phyloP scores from a whole-genome alignment of 2,329 filamentous ascomycete species.

The Exserohilum rostratum region DNA sequence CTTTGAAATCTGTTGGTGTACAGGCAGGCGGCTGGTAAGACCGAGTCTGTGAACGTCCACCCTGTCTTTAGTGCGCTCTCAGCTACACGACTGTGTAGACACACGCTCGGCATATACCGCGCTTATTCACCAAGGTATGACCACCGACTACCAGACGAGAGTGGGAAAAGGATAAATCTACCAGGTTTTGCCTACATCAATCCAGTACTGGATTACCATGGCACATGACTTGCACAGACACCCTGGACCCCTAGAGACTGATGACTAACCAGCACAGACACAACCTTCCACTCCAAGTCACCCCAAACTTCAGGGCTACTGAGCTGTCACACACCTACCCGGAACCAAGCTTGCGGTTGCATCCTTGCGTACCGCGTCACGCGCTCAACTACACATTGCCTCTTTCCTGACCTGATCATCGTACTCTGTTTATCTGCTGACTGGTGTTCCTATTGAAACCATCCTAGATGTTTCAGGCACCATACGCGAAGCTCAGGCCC shows the following conservation, averaged over 20 bases:
- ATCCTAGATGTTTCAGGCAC: conserved; percentile 52
- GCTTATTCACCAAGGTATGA: not conserved
- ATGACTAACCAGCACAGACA: conserved; percentile 25
- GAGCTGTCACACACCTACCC: conserved; percentile 49
- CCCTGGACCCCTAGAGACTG: conserved; percentile 1
- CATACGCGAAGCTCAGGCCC: conserved; percentile 53
- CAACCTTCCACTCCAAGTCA: conserved; percentile 43
- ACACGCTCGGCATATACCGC: not conserved
- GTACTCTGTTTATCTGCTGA: conserved; percentile 53
- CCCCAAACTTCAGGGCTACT: conserved; percentile 51
- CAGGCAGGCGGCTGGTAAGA: not conserved
- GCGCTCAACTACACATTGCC: conserved; percentile 37
- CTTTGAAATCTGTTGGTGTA: not conserved
- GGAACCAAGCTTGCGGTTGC: conserved; percentile 36
- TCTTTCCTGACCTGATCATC: conserved; percentile 47
- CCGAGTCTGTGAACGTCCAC: not conserved
- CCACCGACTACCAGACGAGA: not conserved
- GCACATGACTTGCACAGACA: conserved; percentile 24
- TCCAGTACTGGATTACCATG: conserved; percentile 14
- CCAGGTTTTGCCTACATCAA: conserved; percentile 1
- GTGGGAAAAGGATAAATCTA: conserved; percentile 3
- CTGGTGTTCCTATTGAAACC: conserved; percentile 48
- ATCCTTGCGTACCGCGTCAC: conserved; percentile 42
- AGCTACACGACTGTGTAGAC: not conserved
- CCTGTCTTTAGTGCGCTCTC: not conserved